A percentile compares a stretch with the other conserved stretches of the same genome.
Conservation (phyloP, 73 alveolate genomes). For the Durusdinium trenchii region DNA sequence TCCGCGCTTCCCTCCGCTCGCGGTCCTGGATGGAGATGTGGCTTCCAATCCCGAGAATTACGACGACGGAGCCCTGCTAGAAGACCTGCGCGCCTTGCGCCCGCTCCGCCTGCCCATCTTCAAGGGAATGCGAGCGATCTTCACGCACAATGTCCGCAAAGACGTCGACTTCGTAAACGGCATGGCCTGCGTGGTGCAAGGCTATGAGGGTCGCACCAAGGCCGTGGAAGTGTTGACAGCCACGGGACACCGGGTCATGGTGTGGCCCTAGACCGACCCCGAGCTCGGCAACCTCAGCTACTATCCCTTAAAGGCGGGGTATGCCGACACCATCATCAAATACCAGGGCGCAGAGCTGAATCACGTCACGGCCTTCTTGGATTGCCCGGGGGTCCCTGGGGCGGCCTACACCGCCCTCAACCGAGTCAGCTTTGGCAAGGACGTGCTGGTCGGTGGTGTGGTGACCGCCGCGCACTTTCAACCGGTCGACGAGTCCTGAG, state of each 20-base stretch:
- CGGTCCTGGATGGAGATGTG: constrained; percentile 18
- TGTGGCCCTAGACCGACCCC: constrained; percentile 33
- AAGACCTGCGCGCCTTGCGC: not conserved
- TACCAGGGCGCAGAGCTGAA: constrained; percentile 41
- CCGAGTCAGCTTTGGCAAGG: constrained; percentile 28
- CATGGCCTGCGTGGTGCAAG: constrained; percentile 35
- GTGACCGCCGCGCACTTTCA: constrained; percentile 3
- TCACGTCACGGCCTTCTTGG: constrained; percentile 48
- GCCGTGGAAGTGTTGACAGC: constrained; percentile 4
- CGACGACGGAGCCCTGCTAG: not conserved
- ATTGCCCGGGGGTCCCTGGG: constrained; percentile 12
- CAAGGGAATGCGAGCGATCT: constrained; percentile 3
- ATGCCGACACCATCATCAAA: constrained; percentile 53
- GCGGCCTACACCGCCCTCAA: constrained; percentile 67
- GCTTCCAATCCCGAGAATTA: constrained; percentile 32
- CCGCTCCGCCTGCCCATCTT: not conserved
- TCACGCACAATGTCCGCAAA: constrained; percentile 44
- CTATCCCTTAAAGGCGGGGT: constrained; percentile 36
- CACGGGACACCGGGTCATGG: constrained; percentile 32
- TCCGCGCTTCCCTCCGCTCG: not conserved
- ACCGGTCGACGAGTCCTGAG: constrained; percentile 33
- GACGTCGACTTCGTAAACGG: constrained; percentile 67
- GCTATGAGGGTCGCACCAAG: not conserved
- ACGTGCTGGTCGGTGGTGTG: constrained; percentile 12
- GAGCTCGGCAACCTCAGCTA: constrained; percentile 22